Base-by-base conservation (phyloP, 495 filamentous ascomycete genomes). In the Margaritispora aquatica region DNA sequence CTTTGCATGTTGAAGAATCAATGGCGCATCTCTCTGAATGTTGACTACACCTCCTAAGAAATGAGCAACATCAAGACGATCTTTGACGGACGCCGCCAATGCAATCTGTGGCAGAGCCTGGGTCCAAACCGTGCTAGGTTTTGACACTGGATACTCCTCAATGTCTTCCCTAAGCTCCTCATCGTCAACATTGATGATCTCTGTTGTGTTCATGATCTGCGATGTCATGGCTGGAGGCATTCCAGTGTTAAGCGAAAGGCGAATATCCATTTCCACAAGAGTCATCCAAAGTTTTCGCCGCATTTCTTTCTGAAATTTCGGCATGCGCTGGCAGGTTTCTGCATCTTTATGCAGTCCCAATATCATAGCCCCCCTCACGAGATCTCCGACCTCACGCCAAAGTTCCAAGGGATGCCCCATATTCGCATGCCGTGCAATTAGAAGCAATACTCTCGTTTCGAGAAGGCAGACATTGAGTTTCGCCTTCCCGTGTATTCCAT, bases 251-350 rank as follows among this genome's bases (percentile, higher is more conserved):
- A 76, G 66, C 8, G 74, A 73, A 1, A 70, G 61, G 47, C 77
- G 72, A 0, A 78, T 63, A 26, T 76, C 74, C 52, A 78, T 61
- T 48, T 78, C 74, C 1, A 72, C 66, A 34, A 79, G 71, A 1
- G 74, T 75, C n/a, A 69, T 65, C 76, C 75, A 79, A 1, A 79
- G 63, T 38, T 73, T 71, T 8, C 73, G 64, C 34, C 76, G 62
- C 15, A 64, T 61, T 51, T 78, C 75, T 11, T 64, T 67, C 21
- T 73, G 65, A 47, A 70, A 75, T 19, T 53, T 56, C 0, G 73
- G 68, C 17, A 71, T 54, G 24, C 65, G 31, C 8, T 60, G 46
- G 31, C 55, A 60, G 20, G 50, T 21, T 54, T 65, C 49, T 29
- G 62, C 62, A 54, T 64, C 61, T 38, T 56, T 54, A 44, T 66